phyloP scores from a whole-genome alignment of 139 green algal species.

The Closterium sp. region DNA sequence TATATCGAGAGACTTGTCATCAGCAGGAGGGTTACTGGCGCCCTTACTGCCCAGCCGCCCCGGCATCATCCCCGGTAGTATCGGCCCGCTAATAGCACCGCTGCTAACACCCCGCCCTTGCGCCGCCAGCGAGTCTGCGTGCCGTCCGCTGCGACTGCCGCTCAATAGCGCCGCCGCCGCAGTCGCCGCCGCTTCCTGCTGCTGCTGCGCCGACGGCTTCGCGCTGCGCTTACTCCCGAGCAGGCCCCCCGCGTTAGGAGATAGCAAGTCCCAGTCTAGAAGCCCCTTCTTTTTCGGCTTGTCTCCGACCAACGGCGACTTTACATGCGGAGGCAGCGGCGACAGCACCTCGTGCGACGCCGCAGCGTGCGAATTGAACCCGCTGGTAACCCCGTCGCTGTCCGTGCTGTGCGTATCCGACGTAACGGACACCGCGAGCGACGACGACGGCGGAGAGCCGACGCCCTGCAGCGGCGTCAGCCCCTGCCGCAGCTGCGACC shows the following conservation, averaged over 20 bases:
- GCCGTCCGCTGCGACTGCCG: not conserved
- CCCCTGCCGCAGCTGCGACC: not conserved
- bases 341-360: not conserved
- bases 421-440: not conserved
- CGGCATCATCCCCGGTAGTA: not conserved
- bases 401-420: not conserved
- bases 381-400: not conserved
- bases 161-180: not conserved
- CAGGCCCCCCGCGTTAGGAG: not conserved
- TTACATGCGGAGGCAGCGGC: not conserved
- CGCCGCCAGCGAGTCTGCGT: not conserved
- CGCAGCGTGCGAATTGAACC: not conserved
- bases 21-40: not conserved
- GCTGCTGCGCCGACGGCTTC: not conserved
- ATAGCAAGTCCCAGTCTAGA: not conserved
- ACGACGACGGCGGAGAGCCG: not conserved
- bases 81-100: not conserved
- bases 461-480: not conserved
- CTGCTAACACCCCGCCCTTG: not conserved
- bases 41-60: not conserved
- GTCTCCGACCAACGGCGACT: not conserved
- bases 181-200: not conserved
- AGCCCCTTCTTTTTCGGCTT: not conserved
- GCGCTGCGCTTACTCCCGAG: not conserved
- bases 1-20: not conserved